A percentile compares a stretch with the other conserved stretches of the same genome.
Conservation (phyloP, 148 eudicot species). For the Persicaria tinctoria region DNA sequence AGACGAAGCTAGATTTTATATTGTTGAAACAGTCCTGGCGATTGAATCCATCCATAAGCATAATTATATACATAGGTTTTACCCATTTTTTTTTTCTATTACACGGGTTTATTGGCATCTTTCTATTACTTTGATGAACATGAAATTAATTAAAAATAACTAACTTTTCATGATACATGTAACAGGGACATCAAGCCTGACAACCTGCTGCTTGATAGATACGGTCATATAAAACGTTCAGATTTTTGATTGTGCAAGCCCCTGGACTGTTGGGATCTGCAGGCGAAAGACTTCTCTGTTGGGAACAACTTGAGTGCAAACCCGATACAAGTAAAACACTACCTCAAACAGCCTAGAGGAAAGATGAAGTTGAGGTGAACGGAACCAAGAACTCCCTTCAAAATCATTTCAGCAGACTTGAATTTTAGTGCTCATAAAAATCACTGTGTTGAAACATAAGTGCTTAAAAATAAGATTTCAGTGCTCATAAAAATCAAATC, state of each 20-base stretch:
- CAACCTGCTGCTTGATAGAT: conserved; percentile 56
- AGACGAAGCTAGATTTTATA: conserved; percentile 58
- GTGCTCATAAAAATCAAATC: too few species aligned
- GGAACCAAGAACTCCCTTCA: too few species aligned
- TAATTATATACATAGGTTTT: conserved; percentile 66
- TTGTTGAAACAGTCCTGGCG: conserved; percentile 61
- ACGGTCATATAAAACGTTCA: conserved; percentile 70
- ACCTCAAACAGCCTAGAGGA: too few species aligned
- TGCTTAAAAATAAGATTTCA: too few species aligned
- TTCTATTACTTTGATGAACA: not conserved
- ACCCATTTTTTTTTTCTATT: not conserved
- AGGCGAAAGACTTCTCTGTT: conserved; percentile 62
- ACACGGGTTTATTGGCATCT: not conserved
- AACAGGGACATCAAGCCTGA: conserved; percentile 74
- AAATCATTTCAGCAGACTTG: too few species aligned
- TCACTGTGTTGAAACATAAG: too few species aligned
- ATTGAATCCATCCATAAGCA: conserved; percentile 71
- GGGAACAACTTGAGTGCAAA: conserved; percentile 46
- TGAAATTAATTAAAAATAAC: not conserved
- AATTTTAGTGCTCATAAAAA: too few species aligned
- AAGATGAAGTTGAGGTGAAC: too few species aligned
- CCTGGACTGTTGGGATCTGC: conserved; percentile 68
- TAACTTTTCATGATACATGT: not conserved
- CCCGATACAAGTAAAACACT: too few species aligned
- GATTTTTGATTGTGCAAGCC: conserved; percentile 86